Conservation (phyloP, 345 rosid species). For the Rhodamnia argentea region DNA sequence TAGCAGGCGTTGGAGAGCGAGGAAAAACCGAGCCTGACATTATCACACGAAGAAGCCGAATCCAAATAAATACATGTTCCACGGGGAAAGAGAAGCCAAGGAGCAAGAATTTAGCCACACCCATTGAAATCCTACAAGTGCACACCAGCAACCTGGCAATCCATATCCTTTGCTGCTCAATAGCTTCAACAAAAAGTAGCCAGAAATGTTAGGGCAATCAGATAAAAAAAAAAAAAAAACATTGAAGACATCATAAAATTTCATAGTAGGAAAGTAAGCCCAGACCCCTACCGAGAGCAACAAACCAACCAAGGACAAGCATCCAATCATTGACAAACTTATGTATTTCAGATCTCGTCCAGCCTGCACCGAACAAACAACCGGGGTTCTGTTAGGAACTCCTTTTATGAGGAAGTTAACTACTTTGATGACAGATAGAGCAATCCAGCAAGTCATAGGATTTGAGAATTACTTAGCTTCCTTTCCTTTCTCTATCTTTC, state of each 20-base stretch:
- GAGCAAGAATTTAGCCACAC: constrained; percentile 8
- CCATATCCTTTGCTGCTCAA: constrained; percentile 34
- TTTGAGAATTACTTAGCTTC: background rate
- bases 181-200: constrained; percentile 12
- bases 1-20: constrained; percentile 29
- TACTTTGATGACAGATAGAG: background rate
- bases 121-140: constrained; percentile 52
- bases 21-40: constrained; percentile 32
- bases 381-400: background rate
- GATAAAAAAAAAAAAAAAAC: background rate
- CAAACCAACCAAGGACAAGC: constrained; percentile 45
- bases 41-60: background rate
- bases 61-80: background rate
- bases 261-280: background rate
- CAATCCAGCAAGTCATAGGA: background rate
- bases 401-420: background rate
- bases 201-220: background rate
- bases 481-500: background rate
- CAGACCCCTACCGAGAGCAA: constrained; percentile 36
- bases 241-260: background rate
- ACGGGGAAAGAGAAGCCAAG: background rate
- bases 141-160: constrained; percentile 40
- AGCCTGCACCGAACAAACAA: constrained; percentile 33
- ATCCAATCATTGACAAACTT: constrained; percentile 61
- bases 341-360: constrained; percentile 73